These are phyloP conservation scores for Panicum virgatum DNA, from an alignment of 202 grass and related monocot species.

Conservation along the genomic window DNA sequence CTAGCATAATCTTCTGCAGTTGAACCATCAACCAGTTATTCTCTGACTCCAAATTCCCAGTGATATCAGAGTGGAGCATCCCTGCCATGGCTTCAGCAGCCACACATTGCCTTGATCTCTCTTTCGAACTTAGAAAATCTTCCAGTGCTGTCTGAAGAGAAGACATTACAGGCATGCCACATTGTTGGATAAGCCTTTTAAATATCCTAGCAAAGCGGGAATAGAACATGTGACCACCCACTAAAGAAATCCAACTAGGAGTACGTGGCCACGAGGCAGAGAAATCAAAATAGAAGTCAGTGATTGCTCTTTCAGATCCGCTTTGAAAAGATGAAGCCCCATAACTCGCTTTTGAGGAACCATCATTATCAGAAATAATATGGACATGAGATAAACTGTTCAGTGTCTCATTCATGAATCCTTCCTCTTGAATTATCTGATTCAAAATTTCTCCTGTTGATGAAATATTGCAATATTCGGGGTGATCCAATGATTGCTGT, in stretches of 20 bases:
- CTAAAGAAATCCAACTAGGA: conserved; percentile 87
- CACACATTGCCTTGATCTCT: conserved; percentile 96
- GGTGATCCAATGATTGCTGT: conserved; percentile 33
- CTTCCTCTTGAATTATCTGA: conserved; percentile 74
- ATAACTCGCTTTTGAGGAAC: conserved; percentile 67
- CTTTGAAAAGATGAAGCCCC: conserved; percentile 86
- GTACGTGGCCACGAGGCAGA: conserved; percentile 89
- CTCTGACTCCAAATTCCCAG: conserved; percentile 54
- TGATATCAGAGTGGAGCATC: conserved; percentile 86
- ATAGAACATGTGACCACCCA: conserved; percentile 67
- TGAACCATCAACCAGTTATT: conserved; percentile 74
- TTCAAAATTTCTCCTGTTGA: conserved; percentile 64
- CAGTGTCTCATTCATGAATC: conserved; percentile 72
- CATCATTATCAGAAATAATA: conserved; percentile 79
- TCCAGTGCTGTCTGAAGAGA: conserved; percentile 62
- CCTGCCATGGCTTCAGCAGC: conserved; percentile 96
- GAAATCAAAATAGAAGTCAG: conserved; percentile 97
- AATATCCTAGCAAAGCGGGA: conserved; percentile 95
- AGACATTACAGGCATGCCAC: conserved; percentile 63
- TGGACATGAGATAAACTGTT: conserved; percentile 88
- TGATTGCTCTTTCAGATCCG: conserved; percentile 79
- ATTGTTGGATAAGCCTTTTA: conserved; percentile 92
- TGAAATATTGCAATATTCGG: conserved; percentile 37
- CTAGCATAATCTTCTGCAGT: conserved; percentile 73
- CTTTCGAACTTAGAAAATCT: conserved; percentile 87